These are phyloP conservation scores for Pseudocercospora fuligena DNA, from an alignment of 2,329 filamentous ascomycete genomes.

Conservation along the genomic window DNA sequence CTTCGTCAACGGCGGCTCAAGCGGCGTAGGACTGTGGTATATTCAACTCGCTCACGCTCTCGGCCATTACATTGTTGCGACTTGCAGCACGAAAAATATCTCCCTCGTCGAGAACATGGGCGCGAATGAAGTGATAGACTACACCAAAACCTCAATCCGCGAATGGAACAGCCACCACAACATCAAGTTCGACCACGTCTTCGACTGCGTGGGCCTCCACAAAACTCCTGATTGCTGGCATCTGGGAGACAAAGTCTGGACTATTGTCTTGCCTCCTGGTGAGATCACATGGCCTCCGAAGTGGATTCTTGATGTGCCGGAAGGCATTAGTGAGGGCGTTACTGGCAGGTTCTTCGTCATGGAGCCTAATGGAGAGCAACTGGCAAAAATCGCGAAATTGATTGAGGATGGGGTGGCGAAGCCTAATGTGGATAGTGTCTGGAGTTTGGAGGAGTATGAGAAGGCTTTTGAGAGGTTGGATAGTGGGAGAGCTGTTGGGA, in stretches of 20 bases:
- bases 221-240: background rate
- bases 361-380: slow-evolving; percentile 2
- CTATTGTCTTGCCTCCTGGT: slow-evolving; percentile 2
- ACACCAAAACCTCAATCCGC: slow-evolving; percentile 57
- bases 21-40: slow-evolving; percentile 63
- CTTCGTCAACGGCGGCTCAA: slow-evolving; percentile 68
- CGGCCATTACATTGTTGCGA: slow-evolving; percentile 63
- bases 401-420: slow-evolving; percentile 2
- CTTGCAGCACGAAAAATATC: slow-evolving; percentile 63
- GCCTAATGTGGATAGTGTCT: slow-evolving; percentile 5
- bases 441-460: slow-evolving; percentile 9
- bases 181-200: slow-evolving; percentile 12
- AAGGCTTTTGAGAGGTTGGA: slow-evolving; percentile 1
- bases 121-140: slow-evolving; percentile 68
- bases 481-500: slow-evolving; percentile 8
- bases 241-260: background rate
- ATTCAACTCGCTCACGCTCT: slow-evolving; percentile 68
- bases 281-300: background rate
- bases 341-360: slow-evolving; percentile 4
- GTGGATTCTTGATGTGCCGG: background rate
- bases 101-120: slow-evolving; percentile 63
- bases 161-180: slow-evolving; percentile 49
- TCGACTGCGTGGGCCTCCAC: slow-evolving; percentile 8
- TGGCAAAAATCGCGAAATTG: slow-evolving; percentile 4
- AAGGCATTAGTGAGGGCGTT: slow-evolving; percentile 3